Conservation (phyloP, 192 early-diverging fungal genomes). For the Piromyces sp. region DNA sequence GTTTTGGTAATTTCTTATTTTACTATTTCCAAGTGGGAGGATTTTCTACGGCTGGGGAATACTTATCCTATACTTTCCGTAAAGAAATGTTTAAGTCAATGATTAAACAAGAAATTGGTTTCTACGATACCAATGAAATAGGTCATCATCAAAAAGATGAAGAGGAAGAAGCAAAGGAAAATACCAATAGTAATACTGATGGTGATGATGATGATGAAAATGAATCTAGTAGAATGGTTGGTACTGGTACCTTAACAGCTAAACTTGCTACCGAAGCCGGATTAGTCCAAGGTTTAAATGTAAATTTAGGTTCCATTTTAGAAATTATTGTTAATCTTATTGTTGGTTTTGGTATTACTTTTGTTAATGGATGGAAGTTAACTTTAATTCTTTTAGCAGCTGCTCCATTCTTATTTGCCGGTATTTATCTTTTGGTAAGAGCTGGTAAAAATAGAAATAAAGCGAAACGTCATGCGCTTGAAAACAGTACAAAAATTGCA, state of each 20-base stretch:
- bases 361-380: constrained; percentile 35
- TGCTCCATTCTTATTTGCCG: constrained; percentile 48
- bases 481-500: constrained; percentile 44
- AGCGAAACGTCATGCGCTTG: constrained; percentile 35
- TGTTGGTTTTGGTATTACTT: constrained; percentile 21
- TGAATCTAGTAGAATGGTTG: neutral
- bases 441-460: constrained; percentile 20
- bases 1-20: neutral
- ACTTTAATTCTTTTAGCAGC: constrained; percentile 44
- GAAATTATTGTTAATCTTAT: constrained; percentile 12
- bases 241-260: neutral
- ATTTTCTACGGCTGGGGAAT: neutral
- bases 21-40: neutral
- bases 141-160: too few species aligned
- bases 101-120: neutral
- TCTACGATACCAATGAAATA: neutral
- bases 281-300: neutral
- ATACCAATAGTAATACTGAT: neutral
- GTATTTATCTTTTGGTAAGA: constrained; percentile 40
- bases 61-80: neutral
- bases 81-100: neutral
- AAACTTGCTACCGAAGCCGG: constrained; percentile 2
- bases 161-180: too few species aligned
- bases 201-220: neutral
- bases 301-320: constrained; percentile 5